A percentile compares a stretch with the other conserved stretches of the same genome.
phyloP scores from a whole-genome alignment of 306 rosid species.

The Adenanthera pavonina region DNA sequence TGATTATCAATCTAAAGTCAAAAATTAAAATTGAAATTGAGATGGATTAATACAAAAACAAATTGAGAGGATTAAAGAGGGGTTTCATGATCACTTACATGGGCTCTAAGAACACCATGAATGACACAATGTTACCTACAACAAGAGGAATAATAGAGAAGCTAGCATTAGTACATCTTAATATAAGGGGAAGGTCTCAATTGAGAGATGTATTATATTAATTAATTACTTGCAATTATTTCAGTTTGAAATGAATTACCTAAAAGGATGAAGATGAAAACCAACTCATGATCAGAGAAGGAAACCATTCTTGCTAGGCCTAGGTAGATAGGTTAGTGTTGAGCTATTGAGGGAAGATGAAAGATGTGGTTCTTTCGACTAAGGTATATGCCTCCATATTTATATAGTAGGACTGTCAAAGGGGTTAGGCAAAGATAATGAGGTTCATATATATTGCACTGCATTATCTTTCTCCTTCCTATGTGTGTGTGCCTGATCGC shows the following conservation, averaged over 20 bases:
- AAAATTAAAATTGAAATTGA: too few relatives aligned
- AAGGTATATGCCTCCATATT: background rate
- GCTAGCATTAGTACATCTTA: too few relatives aligned
- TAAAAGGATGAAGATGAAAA: conserved; percentile 63
- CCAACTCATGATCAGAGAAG: conserved; percentile 47
- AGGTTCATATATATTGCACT: background rate
- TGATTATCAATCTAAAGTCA: too few relatives aligned
- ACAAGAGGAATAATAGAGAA: background rate
- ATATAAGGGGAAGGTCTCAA: too few relatives aligned
- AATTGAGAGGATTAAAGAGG: too few relatives aligned
- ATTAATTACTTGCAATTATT: too few relatives aligned
- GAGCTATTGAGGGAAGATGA: too few relatives aligned
- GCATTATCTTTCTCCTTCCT: too few relatives aligned
- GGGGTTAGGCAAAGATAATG: background rate
- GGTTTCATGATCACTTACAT: conserved; percentile 58
- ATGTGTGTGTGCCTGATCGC: too few relatives aligned
- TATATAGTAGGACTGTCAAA: background rate
- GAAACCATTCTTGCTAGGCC: conserved; percentile 33
- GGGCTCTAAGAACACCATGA: conserved; percentile 77
- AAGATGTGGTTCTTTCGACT: background rate
- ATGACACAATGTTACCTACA: conserved; percentile 69
- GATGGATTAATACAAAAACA: too few relatives aligned
- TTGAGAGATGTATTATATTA: too few relatives aligned
- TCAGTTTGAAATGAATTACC: too few relatives aligned
- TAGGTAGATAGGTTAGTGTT: background rate